Evolutionary conservation across 2,329 filamentous ascomycete species (phyloP).

Genomic region (Epichloe aotearoae): DNA sequence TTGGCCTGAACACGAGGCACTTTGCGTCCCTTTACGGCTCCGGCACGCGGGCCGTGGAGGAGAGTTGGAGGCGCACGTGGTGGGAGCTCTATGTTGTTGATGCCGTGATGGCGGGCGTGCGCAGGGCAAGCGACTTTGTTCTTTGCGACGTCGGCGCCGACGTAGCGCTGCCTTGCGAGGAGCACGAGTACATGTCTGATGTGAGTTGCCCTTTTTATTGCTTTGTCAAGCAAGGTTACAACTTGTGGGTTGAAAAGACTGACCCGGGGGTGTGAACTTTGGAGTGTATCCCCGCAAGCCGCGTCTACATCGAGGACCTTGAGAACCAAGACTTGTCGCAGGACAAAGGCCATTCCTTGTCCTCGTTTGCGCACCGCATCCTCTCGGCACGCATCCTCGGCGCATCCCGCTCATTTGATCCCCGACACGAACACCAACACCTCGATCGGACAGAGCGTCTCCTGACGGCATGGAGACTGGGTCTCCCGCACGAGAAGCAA

Average conservation of each 20-base stretch:
- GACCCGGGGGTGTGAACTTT: too few relatives aligned
- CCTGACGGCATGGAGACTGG: neutral
- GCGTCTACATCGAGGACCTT: neutral
- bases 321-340: neutral
- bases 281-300: too few relatives aligned
- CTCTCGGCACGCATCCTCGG: neutral
- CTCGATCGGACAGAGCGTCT: neutral
- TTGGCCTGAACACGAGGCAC: neutral
- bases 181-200: neutral
- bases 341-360: neutral
- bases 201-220: neutral
- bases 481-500: neutral
- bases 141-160: neutral
- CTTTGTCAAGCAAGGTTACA: neutral
- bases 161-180: neutral
- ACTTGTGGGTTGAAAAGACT: neutral
- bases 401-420: neutral
- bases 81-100: neutral
- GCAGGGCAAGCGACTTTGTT: neutral
- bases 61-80: neutral
- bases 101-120: neutral
- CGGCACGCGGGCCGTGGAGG: neutral
- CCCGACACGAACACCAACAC: neutral
- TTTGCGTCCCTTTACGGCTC: neutral
- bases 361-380: neutral